Conservation (phyloP, 1,284 basidiomycete genomes). For the Pascua guehoae region DNA sequence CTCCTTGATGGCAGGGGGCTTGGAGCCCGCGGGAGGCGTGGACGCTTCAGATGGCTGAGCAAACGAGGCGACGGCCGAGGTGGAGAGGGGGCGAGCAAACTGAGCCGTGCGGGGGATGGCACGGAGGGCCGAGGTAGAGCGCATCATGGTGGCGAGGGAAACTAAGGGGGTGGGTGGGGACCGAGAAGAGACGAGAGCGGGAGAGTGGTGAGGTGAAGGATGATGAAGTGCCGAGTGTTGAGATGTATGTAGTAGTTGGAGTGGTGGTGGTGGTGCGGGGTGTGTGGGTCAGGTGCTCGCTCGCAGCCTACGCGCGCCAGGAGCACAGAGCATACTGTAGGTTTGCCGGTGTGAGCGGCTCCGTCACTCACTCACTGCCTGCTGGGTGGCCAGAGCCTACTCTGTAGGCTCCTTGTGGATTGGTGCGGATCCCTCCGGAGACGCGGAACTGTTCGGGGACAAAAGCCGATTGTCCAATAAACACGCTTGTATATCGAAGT, state of each 20-base stretch:
- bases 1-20: conserved; percentile 62
- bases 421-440: no score
- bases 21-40: conserved; percentile 29
- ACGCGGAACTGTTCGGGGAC: no score
- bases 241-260: neutral
- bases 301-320: neutral
- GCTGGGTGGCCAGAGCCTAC: no score
- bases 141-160: conserved; percentile 15
- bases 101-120: conserved; percentile 11
- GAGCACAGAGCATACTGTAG: no score
- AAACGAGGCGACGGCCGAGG: conserved; percentile 27
- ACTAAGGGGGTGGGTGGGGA: neutral
- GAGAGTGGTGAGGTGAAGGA: conserved; percentile 10
- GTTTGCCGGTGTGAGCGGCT: no score
- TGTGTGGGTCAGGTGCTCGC: neutral
- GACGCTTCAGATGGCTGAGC: conserved; percentile 31
- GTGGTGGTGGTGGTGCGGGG: neutral
- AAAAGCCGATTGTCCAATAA: no score
- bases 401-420: no score
- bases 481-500: no score
- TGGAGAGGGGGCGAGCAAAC: conserved; percentile 28
- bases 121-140: conserved; percentile 18
- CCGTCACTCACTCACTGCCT: no score
- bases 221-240: conserved; percentile 2
- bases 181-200: neutral